phyloP scores from a whole-genome alignment of 1,284 basidiomycete genomes.

The Austropuccinia psidii region DNA sequence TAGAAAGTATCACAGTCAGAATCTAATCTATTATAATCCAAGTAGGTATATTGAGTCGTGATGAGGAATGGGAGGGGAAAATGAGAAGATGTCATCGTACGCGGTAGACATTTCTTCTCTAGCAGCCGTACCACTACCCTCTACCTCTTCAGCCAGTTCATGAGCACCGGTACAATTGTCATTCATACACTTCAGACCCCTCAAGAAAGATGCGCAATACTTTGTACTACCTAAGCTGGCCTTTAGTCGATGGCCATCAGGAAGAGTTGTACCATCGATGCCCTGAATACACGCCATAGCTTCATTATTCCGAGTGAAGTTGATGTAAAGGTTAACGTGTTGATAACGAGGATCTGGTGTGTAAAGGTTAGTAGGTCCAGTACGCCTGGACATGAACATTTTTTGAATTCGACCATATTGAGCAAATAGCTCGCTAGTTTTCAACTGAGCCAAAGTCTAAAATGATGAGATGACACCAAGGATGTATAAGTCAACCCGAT shows the following conservation, averaged over 20 bases:
- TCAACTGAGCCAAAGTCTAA: slow-evolving; percentile 83
- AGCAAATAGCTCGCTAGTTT: slow-evolving; percentile 94
- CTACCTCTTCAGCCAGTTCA: slow-evolving; percentile 96
- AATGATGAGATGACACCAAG: neutral
- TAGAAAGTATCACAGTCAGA: neutral
- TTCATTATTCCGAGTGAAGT: slow-evolving; percentile 89
- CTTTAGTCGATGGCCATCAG: slow-evolving; percentile 69
- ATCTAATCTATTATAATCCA: neutral
- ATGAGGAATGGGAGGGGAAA: neutral
- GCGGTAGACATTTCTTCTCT: slow-evolving; percentile 36
- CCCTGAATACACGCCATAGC: slow-evolving; percentile 86
- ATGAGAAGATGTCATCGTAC: slow-evolving; percentile 7
- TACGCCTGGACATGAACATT: slow-evolving; percentile 85
- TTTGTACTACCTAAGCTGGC: slow-evolving; percentile 96
- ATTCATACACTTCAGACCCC: slow-evolving; percentile 75
- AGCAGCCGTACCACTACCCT: slow-evolving; percentile 56
- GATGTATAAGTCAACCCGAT: slow-evolving; percentile 38
- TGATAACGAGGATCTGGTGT: slow-evolving; percentile 54
- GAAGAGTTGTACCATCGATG: slow-evolving; percentile 80
- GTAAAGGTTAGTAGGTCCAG: slow-evolving; percentile 57
- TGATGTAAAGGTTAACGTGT: slow-evolving; percentile 89
- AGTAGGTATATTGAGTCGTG: neutral
- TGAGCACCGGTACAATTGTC: slow-evolving; percentile 88
- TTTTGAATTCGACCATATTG: slow-evolving; percentile 98
- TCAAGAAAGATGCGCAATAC: slow-evolving; percentile 93